Percentiles rank a stretch among this genome's conserved stretches.
Conservation (phyloP, 805 yeast species). For the Yarrowia yakushimensis region DNA sequence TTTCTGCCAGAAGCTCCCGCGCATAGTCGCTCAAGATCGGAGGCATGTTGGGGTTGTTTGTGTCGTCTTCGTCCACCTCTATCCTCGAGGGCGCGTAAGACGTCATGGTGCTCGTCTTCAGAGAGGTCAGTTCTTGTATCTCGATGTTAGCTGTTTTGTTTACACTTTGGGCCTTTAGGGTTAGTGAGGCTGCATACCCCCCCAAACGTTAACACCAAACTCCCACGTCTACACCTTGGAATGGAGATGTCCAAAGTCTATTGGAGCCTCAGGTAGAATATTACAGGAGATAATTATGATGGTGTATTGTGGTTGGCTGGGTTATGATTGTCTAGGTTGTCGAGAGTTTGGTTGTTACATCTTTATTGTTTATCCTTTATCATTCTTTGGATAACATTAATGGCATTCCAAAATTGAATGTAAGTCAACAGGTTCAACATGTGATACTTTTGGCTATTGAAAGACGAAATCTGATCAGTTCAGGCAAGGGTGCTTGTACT, state of each 20-base stretch:
- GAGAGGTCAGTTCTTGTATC: not conserved
- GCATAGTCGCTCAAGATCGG: slow-evolving; percentile 61
- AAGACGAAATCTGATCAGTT: too few relatives aligned
- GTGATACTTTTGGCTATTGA: too few relatives aligned
- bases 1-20: slow-evolving; percentile 46
- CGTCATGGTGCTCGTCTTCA: not conserved
- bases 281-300: too few relatives aligned
- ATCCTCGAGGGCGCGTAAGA: slow-evolving; percentile 22
- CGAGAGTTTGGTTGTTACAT: too few relatives aligned
- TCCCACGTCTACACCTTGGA: slow-evolving; percentile 17
- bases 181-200: not conserved
- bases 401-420: too few relatives aligned
- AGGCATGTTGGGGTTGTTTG: slow-evolving; percentile 50
- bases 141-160: slow-evolving; percentile 1
- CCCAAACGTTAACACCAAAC: not conserved
- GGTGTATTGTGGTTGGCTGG: too few relatives aligned
- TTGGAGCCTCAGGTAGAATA: not conserved
- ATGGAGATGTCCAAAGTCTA: not conserved
- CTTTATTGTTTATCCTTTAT: too few relatives aligned
- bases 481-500: too few relatives aligned
- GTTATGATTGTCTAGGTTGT: too few relatives aligned
- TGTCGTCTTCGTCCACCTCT: slow-evolving; percentile 40
- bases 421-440: too few relatives aligned
- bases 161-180: not conserved
- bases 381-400: too few relatives aligned